phyloP scores from a whole-genome alignment of 345 rosid genomes.

The Limnanthes douglasii region DNA sequence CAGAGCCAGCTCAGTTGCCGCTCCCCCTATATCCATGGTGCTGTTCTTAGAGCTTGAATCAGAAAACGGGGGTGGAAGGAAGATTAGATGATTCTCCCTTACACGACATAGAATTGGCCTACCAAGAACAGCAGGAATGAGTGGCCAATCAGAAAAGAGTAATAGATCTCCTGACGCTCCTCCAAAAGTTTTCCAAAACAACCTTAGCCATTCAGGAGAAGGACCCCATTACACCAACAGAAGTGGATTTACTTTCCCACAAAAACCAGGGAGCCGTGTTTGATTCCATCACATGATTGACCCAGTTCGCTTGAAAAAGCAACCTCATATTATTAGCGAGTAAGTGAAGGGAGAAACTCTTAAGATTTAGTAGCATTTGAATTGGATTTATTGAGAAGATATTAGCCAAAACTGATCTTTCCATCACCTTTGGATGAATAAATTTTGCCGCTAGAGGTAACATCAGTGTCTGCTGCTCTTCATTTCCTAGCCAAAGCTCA shows the following conservation, averaged over 20 bases:
- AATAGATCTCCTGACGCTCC: constrained; percentile 50
- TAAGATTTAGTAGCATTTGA: constrained; percentile 42
- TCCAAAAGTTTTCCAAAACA: constrained; percentile 71
- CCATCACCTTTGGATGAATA: constrained; percentile 64
- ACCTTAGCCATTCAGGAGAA: constrained; percentile 72
- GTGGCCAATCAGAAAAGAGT: constrained; percentile 80
- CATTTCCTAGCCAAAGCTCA: constrained; percentile 80
- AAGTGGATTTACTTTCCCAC: constrained; percentile 48
- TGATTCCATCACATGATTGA: constrained; percentile 48
- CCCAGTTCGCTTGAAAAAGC: constrained; percentile 71
- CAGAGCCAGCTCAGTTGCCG: constrained; percentile 20
- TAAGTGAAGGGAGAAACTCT: constrained; percentile 52
- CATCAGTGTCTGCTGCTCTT: constrained; percentile 76
- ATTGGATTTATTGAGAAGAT: constrained; percentile 36
- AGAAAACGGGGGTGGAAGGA: constrained; percentile 47
- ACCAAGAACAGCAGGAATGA: constrained; percentile 92
- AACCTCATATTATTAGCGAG: constrained; percentile 60
- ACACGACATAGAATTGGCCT: constrained; percentile 80
- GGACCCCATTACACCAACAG: constrained; percentile 68
- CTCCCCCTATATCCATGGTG: constrained; percentile 15
- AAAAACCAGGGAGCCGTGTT: constrained; percentile 81
- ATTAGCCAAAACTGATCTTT: constrained; percentile 47
- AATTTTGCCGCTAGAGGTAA: constrained; percentile 55
- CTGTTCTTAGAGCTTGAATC: constrained; percentile 18
- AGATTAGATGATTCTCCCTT: constrained; percentile 52